Percentiles rank a stretch among this genome's conserved stretches.
Conservation (phyloP, 2,329 filamentous ascomycete species). For the Penicillium brasilianum region DNA sequence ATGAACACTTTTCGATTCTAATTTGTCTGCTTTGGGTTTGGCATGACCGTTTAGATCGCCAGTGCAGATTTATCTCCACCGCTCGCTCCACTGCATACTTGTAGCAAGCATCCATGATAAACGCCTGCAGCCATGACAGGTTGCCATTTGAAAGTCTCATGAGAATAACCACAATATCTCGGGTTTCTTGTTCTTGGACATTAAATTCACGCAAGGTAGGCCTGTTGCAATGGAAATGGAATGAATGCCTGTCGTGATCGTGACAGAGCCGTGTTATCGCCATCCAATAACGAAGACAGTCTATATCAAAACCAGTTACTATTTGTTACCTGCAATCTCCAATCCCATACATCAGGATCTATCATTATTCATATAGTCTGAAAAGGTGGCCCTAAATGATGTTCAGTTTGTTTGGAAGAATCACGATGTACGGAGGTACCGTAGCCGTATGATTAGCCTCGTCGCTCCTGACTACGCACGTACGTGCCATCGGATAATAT, state of each 20-base stretch:
- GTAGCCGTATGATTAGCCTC: neutral
- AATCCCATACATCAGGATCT: too few relatives aligned
- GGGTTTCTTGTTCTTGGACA: too few relatives aligned
- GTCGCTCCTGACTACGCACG: neutral
- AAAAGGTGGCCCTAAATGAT: neutral
- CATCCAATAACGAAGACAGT: neutral
- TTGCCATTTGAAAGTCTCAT: neutral
- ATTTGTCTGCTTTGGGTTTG: neutral
- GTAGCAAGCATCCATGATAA: neutral
- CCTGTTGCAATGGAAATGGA: neutral
- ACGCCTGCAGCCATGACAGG: neutral
- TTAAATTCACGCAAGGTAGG: too few relatives aligned
- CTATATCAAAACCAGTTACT: too few relatives aligned
- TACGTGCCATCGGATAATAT: neutral
- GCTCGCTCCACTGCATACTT: neutral
- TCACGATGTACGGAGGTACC: neutral
- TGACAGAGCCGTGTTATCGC: neutral
- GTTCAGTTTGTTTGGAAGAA: neutral
- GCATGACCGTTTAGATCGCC: slow-evolving; percentile 1
- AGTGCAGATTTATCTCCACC: neutral
- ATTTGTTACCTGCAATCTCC: too few relatives aligned
- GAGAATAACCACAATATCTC: too few relatives aligned
- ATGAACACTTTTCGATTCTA: neutral
- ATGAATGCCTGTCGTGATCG: neutral
- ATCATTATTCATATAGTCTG: neutral